These are phyloP conservation scores for Allium cepa DNA, from an alignment of 106 monocot species.

Conservation along the genomic window DNA sequence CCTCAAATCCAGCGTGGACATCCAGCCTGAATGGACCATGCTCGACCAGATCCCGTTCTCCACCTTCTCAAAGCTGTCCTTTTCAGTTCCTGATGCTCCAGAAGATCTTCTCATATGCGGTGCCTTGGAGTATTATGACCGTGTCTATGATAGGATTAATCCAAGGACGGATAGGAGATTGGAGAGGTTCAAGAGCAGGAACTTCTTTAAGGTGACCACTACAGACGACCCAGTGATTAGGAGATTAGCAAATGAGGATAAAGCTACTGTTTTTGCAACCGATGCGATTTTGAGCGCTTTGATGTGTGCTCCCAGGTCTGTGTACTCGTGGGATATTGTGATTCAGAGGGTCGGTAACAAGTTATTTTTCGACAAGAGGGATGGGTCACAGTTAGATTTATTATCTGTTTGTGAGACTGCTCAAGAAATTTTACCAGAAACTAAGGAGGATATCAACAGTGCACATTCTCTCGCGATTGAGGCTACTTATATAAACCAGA, in stretches of 20 bases:
- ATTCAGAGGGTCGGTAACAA: conserved; percentile 96
- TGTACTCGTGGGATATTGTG: conserved; percentile 86
- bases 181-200: conserved; percentile 80
- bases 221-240: conserved; percentile 96
- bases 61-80: conserved; percentile 95
- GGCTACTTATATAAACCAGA: conserved; percentile 94
- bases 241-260: conserved; percentile 81
- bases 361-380: conserved; percentile 96
- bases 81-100: conserved; percentile 88
- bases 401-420: conserved; percentile 83
- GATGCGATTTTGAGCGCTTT: conserved; percentile 85
- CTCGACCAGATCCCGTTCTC: conserved; percentile 72
- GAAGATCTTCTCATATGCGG: conserved; percentile 85
- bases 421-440: conserved; percentile 74
- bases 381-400: conserved; percentile 92
- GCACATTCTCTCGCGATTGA: conserved; percentile 75
- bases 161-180: conserved; percentile 85
- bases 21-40: conserved; percentile 97
- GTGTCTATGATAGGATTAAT: conserved; percentile 63
- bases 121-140: conserved; percentile 77
- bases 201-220: conserved; percentile 91
- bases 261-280: conserved; percentile 90
- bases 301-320: conserved; percentile 88
- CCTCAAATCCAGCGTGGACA: conserved; percentile 78
- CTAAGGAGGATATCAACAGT: conserved; percentile 95